Base-by-base conservation (phyloP, 2,329 filamentous ascomycete genomes). In the Septoria linicola region DNA sequence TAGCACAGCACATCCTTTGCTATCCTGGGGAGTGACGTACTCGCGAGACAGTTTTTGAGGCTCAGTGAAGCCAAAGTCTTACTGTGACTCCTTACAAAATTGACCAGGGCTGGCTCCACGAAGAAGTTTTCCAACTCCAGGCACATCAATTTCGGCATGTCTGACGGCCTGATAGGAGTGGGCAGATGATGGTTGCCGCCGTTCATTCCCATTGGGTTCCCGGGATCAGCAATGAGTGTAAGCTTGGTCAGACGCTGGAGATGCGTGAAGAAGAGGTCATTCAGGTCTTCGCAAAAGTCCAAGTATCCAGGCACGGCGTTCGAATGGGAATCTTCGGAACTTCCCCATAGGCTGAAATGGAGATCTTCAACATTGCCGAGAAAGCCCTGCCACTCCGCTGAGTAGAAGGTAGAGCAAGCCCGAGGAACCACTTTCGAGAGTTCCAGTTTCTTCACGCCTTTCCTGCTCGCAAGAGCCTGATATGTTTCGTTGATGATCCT, bases 401-500 rank as follows among this genome's bases (percentile, higher is more conserved):
- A 14, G n/a, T 34, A 32, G 3, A 46, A 51, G 10, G 41, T 34
- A 23, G 41, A 34, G 23, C 35, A 40, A 13, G 32, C 34, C 41
- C 41, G 34, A 0, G 49, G 49, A n/a, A 46, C 25, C n/a, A 51
- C 27, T 30, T 41, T 27, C 11, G 21, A n/a, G 6, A 51, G 25
- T 16, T 17, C 36, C 14, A 51, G 25, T 1, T 23, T 34, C 20
- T 35, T 39, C 13, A 23, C 16, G 16, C 17, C 16, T 19, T 16
- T 21, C 10, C 43, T 45, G 27, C 27, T 36, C 13, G 49, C 41
- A 11, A 51, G 41, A 8, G 30, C 20, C 13, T 25, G 49, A 14
- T 44, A 51, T n/a, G 49, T 35, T 21, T 51, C 49, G 30, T 51
- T 31, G 27, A 46, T 40, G n/a, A n/a, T 35, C 17, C 34, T 41